A percentile compares a stretch with the other conserved stretches of the same genome.
phyloP scores from a whole-genome alignment of 2,329 filamentous ascomycete species.

The Pseudogymnoascus sp. region DNA sequence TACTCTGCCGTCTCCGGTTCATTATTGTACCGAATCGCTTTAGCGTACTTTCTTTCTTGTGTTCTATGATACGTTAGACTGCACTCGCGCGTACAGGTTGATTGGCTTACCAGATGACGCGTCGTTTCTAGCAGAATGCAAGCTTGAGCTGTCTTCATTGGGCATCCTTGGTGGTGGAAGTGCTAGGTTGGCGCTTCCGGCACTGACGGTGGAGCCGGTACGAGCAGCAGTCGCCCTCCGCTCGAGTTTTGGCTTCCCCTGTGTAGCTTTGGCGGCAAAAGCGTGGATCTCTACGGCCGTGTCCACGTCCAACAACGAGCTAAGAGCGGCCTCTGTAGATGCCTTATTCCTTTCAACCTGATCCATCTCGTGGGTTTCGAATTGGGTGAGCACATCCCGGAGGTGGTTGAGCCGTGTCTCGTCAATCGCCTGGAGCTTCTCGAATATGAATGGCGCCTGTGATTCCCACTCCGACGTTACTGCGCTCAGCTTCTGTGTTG shows the following conservation, averaged over 20 bases:
- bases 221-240: constrained; percentile 21
- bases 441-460: constrained; percentile 89
- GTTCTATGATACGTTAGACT: constrained; percentile 35
- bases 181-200: constrained; percentile 17
- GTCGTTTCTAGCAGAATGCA: constrained; percentile 17
- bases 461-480: constrained; percentile 86
- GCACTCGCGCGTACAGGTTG: constrained; percentile 19
- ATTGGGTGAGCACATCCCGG: constrained; percentile 83
- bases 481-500: constrained; percentile 64
- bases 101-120: constrained; percentile 22
- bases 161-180: constrained; percentile 18
- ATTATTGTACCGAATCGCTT: constrained; percentile 62
- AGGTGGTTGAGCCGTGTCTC: constrained; percentile 84
- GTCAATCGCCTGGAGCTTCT: constrained; percentile 83
- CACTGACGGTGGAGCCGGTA: constrained; percentile 15
- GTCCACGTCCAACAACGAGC: constrained; percentile 75
- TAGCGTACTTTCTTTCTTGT: constrained; percentile 46
- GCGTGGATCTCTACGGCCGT: constrained; percentile 79
- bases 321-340: constrained; percentile 71
- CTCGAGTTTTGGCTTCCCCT: constrained; percentile 30
- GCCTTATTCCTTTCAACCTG: constrained; percentile 68
- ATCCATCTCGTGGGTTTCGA: constrained; percentile 87
- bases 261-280: constrained; percentile 44
- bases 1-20: constrained; percentile 56
- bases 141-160: constrained; percentile 24